Evolutionary conservation across 176 grass and related monocot genomes (phyloP), one percentile per base, ranked within the genome.

Genomic region (Oryza meyeriana): DNA sequence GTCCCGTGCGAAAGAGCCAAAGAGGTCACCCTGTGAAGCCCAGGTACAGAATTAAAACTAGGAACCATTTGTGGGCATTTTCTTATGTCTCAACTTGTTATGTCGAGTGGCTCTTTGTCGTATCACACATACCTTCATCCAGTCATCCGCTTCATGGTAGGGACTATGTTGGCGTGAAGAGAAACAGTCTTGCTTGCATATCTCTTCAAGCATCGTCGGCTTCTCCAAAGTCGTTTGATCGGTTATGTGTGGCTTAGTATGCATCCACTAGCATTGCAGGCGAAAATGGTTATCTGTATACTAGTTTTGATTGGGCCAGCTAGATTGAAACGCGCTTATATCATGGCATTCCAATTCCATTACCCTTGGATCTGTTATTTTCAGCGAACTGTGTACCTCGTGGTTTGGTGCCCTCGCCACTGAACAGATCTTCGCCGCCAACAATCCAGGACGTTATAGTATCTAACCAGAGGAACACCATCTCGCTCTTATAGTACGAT

Each of bases 321-420:
- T 10, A 36, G 11, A 35, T 35, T 17, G 40, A 27, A 28, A 3
- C 68, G n/a, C 10, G 29, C 27, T 71, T 71, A 85, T 4, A 17
- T 39, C 25, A 30, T 71, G 40, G 83, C 78, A 35, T 39, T n/a
- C 30, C 41, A 52, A 12, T 68, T 67, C n/a, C 12, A 12, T 9
- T 33, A 9, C 17, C 3, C 22, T 7, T 34, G 2, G 12, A 17
- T 24, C 58, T 71, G 63, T 38, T 71, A 12, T 71, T 77, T 64
- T 76, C 64, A 77, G 18, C 8, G 12, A 50, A 82, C 64, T 82
- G 79, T 70, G 47, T 61, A 22, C 45, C 61, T 81, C 71, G 70
- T 68, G 68, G 47, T 28, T 71, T 38, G 48, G 79, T 58, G 33
- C 48, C 34, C 79, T 28, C 66, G 30, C 26, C 59, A 9, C 41